phyloP scores from a whole-genome alignment of 768 basidiomycete genomes.

The Panus rudis region DNA sequence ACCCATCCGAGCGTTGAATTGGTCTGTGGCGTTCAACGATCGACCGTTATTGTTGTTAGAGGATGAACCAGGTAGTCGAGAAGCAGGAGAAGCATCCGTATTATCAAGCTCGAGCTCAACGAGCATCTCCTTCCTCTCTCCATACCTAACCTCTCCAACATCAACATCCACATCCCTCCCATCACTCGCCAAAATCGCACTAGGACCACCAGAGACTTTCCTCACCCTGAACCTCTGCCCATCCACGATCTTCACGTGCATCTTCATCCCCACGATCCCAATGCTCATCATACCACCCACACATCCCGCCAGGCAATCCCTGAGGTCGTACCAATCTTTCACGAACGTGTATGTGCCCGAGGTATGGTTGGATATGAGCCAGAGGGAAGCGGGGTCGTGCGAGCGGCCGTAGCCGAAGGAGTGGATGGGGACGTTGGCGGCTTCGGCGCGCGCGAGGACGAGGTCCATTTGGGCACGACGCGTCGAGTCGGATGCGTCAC shows the following conservation, averaged over 20 bases:
- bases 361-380: slow-evolving; percentile 99
- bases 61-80: slow-evolving; percentile 8
- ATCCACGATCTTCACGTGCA: slow-evolving; percentile 92
- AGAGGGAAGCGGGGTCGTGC: slow-evolving; percentile 95
- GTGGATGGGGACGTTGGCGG: slow-evolving; percentile 94
- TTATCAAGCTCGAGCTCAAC: slow-evolving; percentile 93
- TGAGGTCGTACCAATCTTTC: slow-evolving; percentile 95
- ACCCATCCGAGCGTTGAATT: slow-evolving; percentile 82
- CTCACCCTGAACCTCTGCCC: slow-evolving; percentile 85
- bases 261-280: slow-evolving; percentile 85
- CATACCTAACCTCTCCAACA: slow-evolving; percentile 87
- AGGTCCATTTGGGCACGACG: slow-evolving; percentile 97
- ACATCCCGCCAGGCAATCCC: slow-evolving; percentile 87
- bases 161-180: slow-evolving; percentile 95
- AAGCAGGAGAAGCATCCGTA: slow-evolving; percentile 34
- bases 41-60: slow-evolving; percentile 17
- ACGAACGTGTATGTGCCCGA: slow-evolving; percentile 97
- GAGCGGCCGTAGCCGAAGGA: slow-evolving; percentile 95
- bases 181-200: slow-evolving; percentile 81
- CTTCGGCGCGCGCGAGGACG: slow-evolving; percentile 93
- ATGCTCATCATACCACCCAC: slow-evolving; percentile 97
- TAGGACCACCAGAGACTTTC: slow-evolving; percentile 88
- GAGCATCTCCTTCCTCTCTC: slow-evolving; percentile 97
- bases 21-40: slow-evolving; percentile 75
- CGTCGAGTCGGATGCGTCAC: slow-evolving; percentile 88